Conservation (phyloP, 2,329 filamentous ascomycete genomes). For the Fusarium temperatum region DNA sequence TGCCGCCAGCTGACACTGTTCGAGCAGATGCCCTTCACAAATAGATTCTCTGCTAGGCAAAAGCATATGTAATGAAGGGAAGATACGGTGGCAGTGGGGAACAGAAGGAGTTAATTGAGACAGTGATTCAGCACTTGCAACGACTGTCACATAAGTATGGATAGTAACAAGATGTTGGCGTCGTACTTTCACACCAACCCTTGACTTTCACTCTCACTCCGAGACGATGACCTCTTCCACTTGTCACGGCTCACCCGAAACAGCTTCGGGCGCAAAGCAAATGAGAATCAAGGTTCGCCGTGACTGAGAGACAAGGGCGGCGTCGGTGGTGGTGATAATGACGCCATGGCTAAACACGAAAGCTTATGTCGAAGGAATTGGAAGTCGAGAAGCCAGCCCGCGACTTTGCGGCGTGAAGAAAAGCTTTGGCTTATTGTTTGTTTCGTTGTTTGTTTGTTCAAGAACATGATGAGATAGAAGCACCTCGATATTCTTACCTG, state of each 20-base stretch:
- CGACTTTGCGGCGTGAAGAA: neutral
- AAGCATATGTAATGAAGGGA: neutral
- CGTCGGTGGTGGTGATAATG: neutral
- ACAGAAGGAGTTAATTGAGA: neutral
- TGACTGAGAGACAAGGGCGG: neutral
- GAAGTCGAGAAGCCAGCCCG: neutral
- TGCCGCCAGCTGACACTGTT: neutral
- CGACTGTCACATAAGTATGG: neutral
- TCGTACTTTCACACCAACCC: neutral
- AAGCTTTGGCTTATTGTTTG: neutral
- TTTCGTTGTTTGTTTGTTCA: neutral
- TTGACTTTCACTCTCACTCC: neutral
- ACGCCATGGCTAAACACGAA: neutral
- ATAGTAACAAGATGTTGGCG: neutral
- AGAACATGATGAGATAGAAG: neutral
- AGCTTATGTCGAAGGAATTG: neutral
- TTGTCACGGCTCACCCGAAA: neutral
- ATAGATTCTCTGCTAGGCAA: neutral
- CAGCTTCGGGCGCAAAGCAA: neutral
- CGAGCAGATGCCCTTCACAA: neutral
- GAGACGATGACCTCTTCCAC: neutral
- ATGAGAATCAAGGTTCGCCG: neutral
- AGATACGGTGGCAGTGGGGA: neutral
- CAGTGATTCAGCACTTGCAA: neutral
- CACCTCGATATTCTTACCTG: slow-evolving; percentile 4